Base-by-base conservation (phyloP, 1,284 basidiomycete species). In the Hortiboletus rubellus region DNA sequence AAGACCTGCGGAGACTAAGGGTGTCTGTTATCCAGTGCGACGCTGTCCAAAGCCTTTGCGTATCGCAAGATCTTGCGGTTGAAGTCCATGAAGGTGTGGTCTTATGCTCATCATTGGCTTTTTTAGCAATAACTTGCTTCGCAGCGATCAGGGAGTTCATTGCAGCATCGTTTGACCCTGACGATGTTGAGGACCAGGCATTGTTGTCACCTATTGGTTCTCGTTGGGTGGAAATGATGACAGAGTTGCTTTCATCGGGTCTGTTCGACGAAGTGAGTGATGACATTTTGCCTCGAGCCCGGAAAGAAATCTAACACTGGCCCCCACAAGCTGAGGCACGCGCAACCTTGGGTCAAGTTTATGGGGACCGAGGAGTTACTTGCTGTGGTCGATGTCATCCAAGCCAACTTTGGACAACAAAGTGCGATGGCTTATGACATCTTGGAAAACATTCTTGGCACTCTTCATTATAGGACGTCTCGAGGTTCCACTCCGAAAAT, bases 261-360 rank as follows among this genome's bases (percentile, higher is more conserved):
- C 51, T 31, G 24, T 50, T 47, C 10, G 60, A 61, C 15, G 36
- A 47, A 15, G 69, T 73, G 44, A 53, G 71, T 40, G n/a, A 7
- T 18, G 0, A 3, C 8, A 3, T n/a, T 18, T 31, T 10, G 4
- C 12, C 5, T 22, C 7, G 11, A 24, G 7, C 6, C 18, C 6
- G 7, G n/a, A 41, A 41, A 15, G 18, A 8, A 36, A 47, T 40
- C 34, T 52, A 7, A 60, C n/a, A 6, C 0, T 31, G n/a, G 15
- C 7, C 15, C 15, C n/a, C 40, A 54, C n/a, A 31, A 81, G 79
- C 46, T 72, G 42, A 58, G 56, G 6, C 67, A 66, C 12, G 72
- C 72, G 3, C 63, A 65, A 2, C 60, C 79, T 8, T 87, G 84
- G 85, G 72, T 82, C 52, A 76, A 72, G 50, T 85, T 79, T 59